Percentiles rank a stretch among this genome's conserved stretches.
Evolutionary conservation across 768 basidiomycete species (phyloP).

Genomic region (Kwoniella sp.): DNA sequence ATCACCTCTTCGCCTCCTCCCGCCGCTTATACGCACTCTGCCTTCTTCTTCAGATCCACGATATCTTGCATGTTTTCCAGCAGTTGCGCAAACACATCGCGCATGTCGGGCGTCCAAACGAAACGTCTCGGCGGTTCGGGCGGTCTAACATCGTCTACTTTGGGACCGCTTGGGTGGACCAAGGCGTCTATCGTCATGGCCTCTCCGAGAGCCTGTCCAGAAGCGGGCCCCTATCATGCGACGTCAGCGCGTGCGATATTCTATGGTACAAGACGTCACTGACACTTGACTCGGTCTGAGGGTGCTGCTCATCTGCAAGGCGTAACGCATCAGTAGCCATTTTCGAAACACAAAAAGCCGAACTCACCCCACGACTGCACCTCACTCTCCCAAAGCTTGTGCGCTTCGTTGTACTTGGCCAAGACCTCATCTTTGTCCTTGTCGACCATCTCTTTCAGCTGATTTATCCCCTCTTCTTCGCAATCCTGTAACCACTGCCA

Average conservation of each 20-base stretch:
- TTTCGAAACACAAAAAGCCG: not conserved
- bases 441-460: constrained; percentile 61
- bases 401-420: constrained; percentile 70
- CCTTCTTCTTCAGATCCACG: constrained; percentile 21
- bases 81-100: constrained; percentile 29
- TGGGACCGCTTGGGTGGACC: constrained; percentile 5
- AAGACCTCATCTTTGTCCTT: constrained; percentile 65
- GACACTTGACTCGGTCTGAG: not conserved
- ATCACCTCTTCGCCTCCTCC: no score
- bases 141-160: constrained; percentile 14
- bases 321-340: not conserved
- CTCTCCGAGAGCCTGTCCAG: not conserved
- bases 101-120: constrained; percentile 32
- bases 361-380: constrained; percentile 36
- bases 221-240: no score
- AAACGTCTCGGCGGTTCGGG: constrained; percentile 30
- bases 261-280: not conserved
- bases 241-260: no score
- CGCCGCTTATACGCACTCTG: constrained; percentile 11
- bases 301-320: constrained; percentile 10
- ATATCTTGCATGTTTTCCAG: constrained; percentile 29
- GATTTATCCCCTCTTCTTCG: constrained; percentile 64
- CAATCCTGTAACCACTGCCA: constrained; percentile 61
- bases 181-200: constrained; percentile 11
- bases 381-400: constrained; percentile 63